Base-by-base conservation (phyloP, 495 filamentous ascomycete genomes). In the Hyaloscypha finlandica region DNA sequence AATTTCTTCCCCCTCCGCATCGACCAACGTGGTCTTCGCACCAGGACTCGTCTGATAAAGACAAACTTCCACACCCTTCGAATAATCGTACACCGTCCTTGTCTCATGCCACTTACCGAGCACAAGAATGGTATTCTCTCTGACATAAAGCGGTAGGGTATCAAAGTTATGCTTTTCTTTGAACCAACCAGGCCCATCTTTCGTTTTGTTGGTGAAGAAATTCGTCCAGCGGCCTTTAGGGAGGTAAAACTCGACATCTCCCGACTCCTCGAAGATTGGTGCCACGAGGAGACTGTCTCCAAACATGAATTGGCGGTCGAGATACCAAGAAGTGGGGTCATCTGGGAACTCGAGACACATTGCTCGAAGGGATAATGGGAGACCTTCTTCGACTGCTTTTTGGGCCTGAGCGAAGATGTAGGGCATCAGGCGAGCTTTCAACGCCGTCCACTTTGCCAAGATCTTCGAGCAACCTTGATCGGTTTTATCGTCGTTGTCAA, bases 251-350 rank as follows among this genome's bases (percentile, higher is more conserved):
- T 85, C 81, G 0, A 88, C 86, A 29, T 80, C 76, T 0, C 85
- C 85, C 0, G 79, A 76, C 70, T 89, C 84, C 4, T 84, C 80
- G 56, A 90, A 89, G 2, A 89, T 77, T 0, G 88, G 87, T 8
- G 87, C 85, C 59, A 86, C 81, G 42, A 89, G 76, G 30, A 89
- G 74, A 31, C 79, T 81, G 14, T 80, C 75, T 4, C 88, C 88
- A 33, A 90, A 76, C 86, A 89, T 88, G 70, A 88, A 90, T 74
- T 89, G 87, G 37, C 83, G 82, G 73, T 90, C 88, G n/a, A 90
- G 72, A 33, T 80, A 78, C 81, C 87, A 89, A 1, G 80, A 78
- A 9, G 83, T 87, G n/a, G 83, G 78, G 68, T 90, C 87, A 1
- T 83, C 80, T 1, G 87, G 86, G 71, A 88, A 90, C 73, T 90